phyloP scores from a whole-genome alignment of 495 filamentous ascomycete genomes.

The Aspergillus panamensis region DNA sequence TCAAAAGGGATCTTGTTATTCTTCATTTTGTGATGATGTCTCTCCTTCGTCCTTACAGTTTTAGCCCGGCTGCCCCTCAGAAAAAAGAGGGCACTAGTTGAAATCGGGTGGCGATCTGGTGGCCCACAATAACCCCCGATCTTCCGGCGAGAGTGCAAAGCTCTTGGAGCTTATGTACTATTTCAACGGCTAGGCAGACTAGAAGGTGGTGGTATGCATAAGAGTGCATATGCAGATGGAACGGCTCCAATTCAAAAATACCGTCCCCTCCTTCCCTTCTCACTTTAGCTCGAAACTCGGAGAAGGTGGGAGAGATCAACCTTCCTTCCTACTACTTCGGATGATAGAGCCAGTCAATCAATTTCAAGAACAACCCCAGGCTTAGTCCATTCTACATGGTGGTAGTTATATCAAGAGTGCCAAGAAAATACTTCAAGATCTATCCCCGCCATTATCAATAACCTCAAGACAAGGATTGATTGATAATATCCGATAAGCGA shows the following conservation, averaged over 20 bases:
- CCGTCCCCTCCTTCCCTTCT: neutral
- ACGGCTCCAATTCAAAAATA: neutral
- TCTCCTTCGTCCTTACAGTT: neutral
- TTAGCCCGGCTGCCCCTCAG: neutral
- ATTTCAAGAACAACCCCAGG: neutral
- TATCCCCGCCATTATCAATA: neutral
- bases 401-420: neutral
- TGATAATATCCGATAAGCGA: constrained; percentile 3
- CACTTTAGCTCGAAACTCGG: neutral
- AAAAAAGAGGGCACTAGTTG: neutral
- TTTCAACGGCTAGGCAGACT: neutral
- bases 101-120: neutral
- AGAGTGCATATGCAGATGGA: neutral
- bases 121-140: neutral
- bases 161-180: neutral
- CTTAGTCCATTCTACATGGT: neutral
- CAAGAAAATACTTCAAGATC: neutral
- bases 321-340: neutral
- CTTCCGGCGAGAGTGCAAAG: neutral
- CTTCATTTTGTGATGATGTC: neutral
- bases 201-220: neutral
- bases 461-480: constrained; percentile 6
- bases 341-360: neutral
- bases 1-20: neutral
- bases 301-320: neutral